Percentiles rank a stretch among this genome's conserved stretches.
phyloP scores from a whole-genome alignment of 2,329 filamentous ascomycete species.

The Trichoderma pleuroti region DNA sequence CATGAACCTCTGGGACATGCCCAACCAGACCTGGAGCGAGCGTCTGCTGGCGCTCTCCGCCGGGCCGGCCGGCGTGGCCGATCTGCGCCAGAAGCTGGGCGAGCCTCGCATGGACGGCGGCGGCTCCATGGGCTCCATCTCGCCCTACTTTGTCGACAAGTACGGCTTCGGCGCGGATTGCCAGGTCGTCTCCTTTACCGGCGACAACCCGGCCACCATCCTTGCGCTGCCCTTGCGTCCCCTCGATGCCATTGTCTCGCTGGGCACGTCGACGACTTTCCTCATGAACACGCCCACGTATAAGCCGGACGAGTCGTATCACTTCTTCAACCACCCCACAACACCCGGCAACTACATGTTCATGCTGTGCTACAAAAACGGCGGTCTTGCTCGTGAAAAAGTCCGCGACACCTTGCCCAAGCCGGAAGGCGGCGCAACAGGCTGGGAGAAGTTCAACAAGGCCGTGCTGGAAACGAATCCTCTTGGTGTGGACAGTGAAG shows the following conservation, averaged over 20 bases:
- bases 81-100: conserved; percentile 75
- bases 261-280: conserved; percentile 95
- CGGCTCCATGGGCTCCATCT: conserved; percentile 69
- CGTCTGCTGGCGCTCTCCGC: conserved; percentile 72
- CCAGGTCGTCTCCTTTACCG: conserved; percentile 80
- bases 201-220: conserved; percentile 95
- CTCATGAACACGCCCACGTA: conserved; percentile 95
- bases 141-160: conserved; percentile 71
- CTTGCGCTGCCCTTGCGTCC: conserved; percentile 82
- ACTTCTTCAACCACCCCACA: conserved; percentile 98
- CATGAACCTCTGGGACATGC: conserved; percentile 95
- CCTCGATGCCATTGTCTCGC: conserved; percentile 87
- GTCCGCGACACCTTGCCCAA: conserved; percentile 76
- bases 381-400: conserved; percentile 85
- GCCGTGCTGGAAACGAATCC: conserved; percentile 64
- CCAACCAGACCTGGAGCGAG: conserved; percentile 68
- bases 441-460: conserved; percentile 80
- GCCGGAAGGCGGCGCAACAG: conserved; percentile 41
- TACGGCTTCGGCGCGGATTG: conserved; percentile 77
- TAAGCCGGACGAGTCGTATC: conserved; percentile 83
- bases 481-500: conserved; percentile 56
- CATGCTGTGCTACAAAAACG: conserved; percentile 99
- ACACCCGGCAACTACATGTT: conserved; percentile 95
- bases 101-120: conserved; percentile 77
- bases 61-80: conserved; percentile 56